Evolutionary conservation across 1,284 basidiomycete genomes (phyloP), one percentile per base, ranked within the genome.

Genomic region (Leccinum angustisporum): DNA sequence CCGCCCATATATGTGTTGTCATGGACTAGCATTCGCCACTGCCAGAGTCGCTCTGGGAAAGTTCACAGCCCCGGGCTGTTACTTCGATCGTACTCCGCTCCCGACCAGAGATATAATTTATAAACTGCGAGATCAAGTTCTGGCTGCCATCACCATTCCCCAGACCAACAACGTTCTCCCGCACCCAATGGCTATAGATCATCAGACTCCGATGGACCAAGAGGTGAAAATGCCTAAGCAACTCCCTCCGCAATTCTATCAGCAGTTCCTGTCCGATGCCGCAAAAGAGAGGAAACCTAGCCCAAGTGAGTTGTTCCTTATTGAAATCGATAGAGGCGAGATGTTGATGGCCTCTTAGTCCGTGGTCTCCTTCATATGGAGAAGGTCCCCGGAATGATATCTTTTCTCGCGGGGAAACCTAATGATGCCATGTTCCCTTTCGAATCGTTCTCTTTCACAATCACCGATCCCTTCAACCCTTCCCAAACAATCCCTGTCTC

Each of bases 371-470:
- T 90, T 68, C 92, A 88, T 0, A 81, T 94, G 52, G 95, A 98
- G 76, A 77, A 78, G 21, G 81, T 78, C 2, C 93, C 94, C 0
- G 92, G 91, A 4, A 78, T 97, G 65, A 89, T 98, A 60, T 95
- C 94, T 16, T 82, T 97, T 62, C 84, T 95, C n/a, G 88, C 88
- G 0, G 90, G 90, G 51, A 92, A 92, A 77, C 97, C 97, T 30
- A 97, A 97, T 72, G 84, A 90, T n/a, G 78, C 82, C 4, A 92
- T 93, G 16, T 98, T 98, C 78, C 96, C 96, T 1, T 91, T 98
- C 75, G 86, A 87, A 7, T 86, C 86, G 1, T 77, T 97, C 66
- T 85, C 82, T 54, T 82, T 92, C 70, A 84, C 80, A 9, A 56
- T 79, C 25, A 80, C 80, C 18, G 81, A 81, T 21, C 87, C 84